A percentile compares a stretch with the other conserved stretches of the same genome.
Conservation (phyloP, 2,329 filamentous ascomycete genomes). For the Xylaria hypoxylon region DNA sequence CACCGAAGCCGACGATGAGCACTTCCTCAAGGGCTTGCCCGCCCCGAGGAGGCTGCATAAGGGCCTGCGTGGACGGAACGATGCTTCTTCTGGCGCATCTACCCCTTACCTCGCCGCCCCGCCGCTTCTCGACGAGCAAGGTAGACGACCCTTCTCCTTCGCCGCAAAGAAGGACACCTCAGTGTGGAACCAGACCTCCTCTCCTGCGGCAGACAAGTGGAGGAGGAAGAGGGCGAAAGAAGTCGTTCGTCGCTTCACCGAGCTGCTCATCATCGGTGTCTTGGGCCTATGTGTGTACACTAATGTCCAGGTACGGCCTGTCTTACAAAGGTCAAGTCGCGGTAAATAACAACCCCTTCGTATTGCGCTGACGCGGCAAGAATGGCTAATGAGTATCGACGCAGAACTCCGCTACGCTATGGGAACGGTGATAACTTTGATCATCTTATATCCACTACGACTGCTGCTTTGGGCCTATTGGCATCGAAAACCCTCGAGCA, state of each 20-base stretch:
- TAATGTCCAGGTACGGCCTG: slow-evolving; percentile 60
- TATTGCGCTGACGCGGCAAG: slow-evolving; percentile 15
- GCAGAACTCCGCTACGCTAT: slow-evolving; percentile 58
- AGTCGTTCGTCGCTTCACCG: slow-evolving; percentile 63
- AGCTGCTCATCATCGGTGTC: slow-evolving; percentile 63
- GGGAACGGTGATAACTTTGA: slow-evolving; percentile 53
- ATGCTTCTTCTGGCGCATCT: slow-evolving; percentile 64
- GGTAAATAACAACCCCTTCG: slow-evolving; percentile 54
- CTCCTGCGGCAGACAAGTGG: slow-evolving; percentile 50
- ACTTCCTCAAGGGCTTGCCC: slow-evolving; percentile 85
- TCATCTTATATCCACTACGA: slow-evolving; percentile 69
- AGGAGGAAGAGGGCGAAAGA: slow-evolving; percentile 64
- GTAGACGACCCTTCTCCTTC: slow-evolving; percentile 37
- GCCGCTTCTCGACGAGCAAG: slow-evolving; percentile 56
- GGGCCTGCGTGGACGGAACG: slow-evolving; percentile 75
- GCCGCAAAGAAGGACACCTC: slow-evolving; percentile 42
- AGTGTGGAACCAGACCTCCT: slow-evolving; percentile 38
- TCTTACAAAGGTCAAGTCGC: slow-evolving; percentile 61
- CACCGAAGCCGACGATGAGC: slow-evolving; percentile 95
- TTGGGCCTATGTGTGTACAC: slow-evolving; percentile 62
- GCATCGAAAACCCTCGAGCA: slow-evolving; percentile 53
- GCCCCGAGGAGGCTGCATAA: slow-evolving; percentile 84
- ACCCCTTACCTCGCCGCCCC: slow-evolving; percentile 67
- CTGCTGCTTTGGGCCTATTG: slow-evolving; percentile 63
- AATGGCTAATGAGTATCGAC: slow-evolving; percentile 32